Evolutionary conservation across 306 rosid species (phyloP), one percentile per base, ranked within the genome.

Genomic region (Boehmeria nivea): DNA sequence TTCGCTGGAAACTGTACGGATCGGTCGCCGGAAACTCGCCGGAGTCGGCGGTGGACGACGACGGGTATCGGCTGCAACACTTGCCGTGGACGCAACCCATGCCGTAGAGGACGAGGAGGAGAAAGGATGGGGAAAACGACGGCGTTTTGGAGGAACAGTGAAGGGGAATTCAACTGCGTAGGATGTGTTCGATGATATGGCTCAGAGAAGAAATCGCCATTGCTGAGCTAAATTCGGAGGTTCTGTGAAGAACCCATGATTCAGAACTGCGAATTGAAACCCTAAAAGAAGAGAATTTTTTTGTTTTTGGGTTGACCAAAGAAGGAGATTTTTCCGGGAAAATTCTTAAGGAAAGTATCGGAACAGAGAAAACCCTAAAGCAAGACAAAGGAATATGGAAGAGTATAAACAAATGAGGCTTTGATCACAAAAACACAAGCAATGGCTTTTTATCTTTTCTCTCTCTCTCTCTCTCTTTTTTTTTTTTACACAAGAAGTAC

Each of bases 51-150:
- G 69, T 80, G 16, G 94, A 77, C 1, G 83, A 62, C 54, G 77
- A 18, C 20, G 81, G 84, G 54, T 76, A 77, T 11, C 68, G 67
- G 43, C 77, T 59, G 61, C 94, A 93, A 53, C 95, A 87, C 81
- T 76, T 93, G 24, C 94, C 83, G 53, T 82, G 71, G 40, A 93
- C 89, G 60, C 99, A 87, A 26, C 99, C 99, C 99, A 93, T 93
- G 68, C 16, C 12, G 34, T 49, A 43, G 42, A 21, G 15, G 25
- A 39, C 26, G 38, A 44, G 42, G 12, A 64, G 38, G 44, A 10
- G 19, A n/a, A n/a, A n/a, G n/a, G n/a, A 23, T 52, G 54, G 43
- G 42, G 51, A 50, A 49, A 51, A 18, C 44, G 63, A 43, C 24
- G 19, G 51, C 59, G 52, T 37, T 27, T 26, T 37, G 62, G 57